Conservation (phyloP, 306 rosid genomes). For the Vigna angularis region DNA sequence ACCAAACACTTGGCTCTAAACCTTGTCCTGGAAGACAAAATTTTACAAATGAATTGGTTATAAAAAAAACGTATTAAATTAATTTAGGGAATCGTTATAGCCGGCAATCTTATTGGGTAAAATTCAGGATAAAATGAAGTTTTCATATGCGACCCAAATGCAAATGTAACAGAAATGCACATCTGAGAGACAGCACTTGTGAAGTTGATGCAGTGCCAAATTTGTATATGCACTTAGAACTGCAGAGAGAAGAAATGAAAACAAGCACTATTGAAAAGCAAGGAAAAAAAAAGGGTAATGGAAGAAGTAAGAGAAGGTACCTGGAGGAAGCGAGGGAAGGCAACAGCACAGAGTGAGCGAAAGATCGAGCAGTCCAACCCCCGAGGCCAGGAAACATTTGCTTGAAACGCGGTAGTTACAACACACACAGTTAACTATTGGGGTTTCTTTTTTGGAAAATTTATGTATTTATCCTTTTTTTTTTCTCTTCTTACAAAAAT, state of each 20-base stretch:
- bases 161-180: conserved; percentile 22
- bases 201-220: not conserved
- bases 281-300: not conserved
- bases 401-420: no score
- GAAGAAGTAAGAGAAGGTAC: not conserved
- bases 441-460: no score
- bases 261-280: no score
- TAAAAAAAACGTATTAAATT: not conserved
- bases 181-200: not conserved
- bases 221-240: no score
- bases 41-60: not conserved
- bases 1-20: conserved; percentile 42
- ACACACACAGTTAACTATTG: no score
- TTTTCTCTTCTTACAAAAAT: no score
- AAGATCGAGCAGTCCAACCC: conserved; percentile 9
- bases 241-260: no score
- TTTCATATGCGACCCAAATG: not conserved
- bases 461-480: no score
- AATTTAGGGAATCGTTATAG: not conserved
- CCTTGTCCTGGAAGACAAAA: conserved; percentile 49
- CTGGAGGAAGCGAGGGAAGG: not conserved
- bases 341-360: conserved; percentile 15
- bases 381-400: conserved; percentile 32
- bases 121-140: not conserved
- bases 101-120: not conserved